Base-by-base conservation (phyloP, 768 basidiomycete species). In the Boletus rufocinnamomeus region DNA sequence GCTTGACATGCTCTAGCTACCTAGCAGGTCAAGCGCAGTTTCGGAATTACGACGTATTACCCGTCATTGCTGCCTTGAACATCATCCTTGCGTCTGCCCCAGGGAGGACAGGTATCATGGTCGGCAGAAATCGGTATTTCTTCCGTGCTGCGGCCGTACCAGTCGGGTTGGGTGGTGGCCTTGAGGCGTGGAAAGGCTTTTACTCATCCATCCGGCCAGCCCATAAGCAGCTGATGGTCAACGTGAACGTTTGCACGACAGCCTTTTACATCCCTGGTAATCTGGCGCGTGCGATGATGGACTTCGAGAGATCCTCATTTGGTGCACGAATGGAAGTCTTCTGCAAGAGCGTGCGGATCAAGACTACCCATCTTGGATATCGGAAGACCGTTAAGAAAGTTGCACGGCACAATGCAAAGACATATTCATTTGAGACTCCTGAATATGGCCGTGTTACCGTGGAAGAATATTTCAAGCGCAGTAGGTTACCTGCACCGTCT, bases 281-380 rank as follows among this genome's bases (percentile, higher is more conserved):
- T 32, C 65, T 84, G 6, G 80, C 80, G 17, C 66, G 63, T 8
- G 72, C 77, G 3, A 75, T 85, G 74, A 52, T 74, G 16, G 68
- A 68, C 11, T 82, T 83, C 65, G 61, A 67, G 27, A 63, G 77
- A 1, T 77, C 80, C 5, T 84, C 81, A 58, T 86, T 83, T 60
- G 84, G 85, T 14, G 89, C 84, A 4, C 81, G 84, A 27, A 67
- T 79, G 35, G 76, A 76, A n/a, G 82, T 73, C 0, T 93, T 91
- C 62, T 86, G 82, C 41, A 84, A 79, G 58, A 82, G 88, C 9
- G 79, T 92, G 3, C 77, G 91, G 40, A 75, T 93, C 48, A 79
- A 77, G 68, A 84, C 89, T 1, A 79, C 71, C 2, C 90, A 93
- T 72, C 77, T 93, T 16, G 84, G 84, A n/a, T 87, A 91, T 65